Conservation (phyloP, 495 filamentous ascomycete genomes). For the Podospora sp. region DNA sequence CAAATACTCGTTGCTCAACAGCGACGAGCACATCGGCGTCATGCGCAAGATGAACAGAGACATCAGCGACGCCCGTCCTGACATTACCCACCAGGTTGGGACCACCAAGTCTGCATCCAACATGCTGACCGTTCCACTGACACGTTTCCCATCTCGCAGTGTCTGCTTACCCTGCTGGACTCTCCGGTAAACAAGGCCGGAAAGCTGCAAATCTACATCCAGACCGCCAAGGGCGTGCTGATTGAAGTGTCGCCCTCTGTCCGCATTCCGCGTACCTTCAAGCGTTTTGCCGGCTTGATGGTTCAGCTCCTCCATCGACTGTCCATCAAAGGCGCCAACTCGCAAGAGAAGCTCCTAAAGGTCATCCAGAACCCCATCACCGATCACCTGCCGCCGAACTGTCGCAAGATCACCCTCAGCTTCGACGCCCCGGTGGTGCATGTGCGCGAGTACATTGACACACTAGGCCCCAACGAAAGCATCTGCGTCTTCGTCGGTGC, state of each 20-base stretch:
- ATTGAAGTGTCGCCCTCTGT: constrained; percentile 98
- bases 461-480: constrained; percentile 78
- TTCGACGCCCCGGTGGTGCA: constrained; percentile 87
- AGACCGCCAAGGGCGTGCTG: constrained; percentile 92
- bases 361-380: constrained; percentile 98
- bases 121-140: constrained; percentile 42
- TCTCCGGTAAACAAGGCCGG: constrained; percentile 98
- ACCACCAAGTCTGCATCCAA: constrained; percentile 39
- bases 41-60: constrained; percentile 99
- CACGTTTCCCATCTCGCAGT: constrained; percentile 55
- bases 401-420: constrained; percentile 93
- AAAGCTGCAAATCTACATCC: constrained; percentile 96
- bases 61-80: constrained; percentile 94
- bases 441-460: constrained; percentile 83
- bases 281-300: constrained; percentile 98
- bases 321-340: constrained; percentile 92
- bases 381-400: constrained; percentile 93
- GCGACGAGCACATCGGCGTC: constrained; percentile 97
- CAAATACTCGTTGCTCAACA: constrained; percentile 95
- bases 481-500: constrained; percentile 97
- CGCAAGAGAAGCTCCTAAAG: constrained; percentile 94
- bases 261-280: constrained; percentile 96
- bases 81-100: constrained; percentile 96
- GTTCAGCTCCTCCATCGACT: constrained; percentile 97
- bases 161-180: constrained; percentile 94